Base-by-base conservation (phyloP, 345 rosid species). In the Aquilaria yunnanensis region DNA sequence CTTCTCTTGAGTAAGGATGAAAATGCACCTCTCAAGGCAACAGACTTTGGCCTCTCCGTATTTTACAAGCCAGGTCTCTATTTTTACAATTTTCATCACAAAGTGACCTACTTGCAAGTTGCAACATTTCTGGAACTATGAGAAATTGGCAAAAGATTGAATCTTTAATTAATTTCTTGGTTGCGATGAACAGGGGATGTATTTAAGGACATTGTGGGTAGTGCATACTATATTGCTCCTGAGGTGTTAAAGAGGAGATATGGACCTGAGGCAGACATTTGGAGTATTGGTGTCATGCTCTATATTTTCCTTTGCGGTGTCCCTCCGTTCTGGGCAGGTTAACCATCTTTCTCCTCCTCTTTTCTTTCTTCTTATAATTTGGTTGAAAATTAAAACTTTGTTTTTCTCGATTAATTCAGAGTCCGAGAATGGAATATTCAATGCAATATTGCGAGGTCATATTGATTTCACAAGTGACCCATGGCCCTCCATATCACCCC, bases 291-390 rank as follows among this genome's bases (percentile, higher is more conserved):
- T 3, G 96, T 89, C 57, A 92, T 92, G 96, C 75, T 92, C 56
- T 92, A 85, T 69, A 92, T 92, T 77, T 97, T 92, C 75, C 78
- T 92, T 13, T 74, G 74, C 30, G 98, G 98, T 69, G 97, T 89
- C 79, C 98, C 98, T 61, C 97, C 97, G 37, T 92, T 92, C 45
- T 92, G 98, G 98, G 97, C 93, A 32, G 98, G 98, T 85, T 75
- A 47, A 32, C 65, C 10, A 29, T 5, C 14, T 46, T 23, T 47
- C 7, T 13, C 47, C 31, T n/a, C 14, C 32, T 8, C 37, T 60
- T 50, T 57, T 13, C 6, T 2, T 12, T 30, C 32, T 46, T 6
- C 54, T 47, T 50, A 45, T 33, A 37, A 5, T 37, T 37, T 37
- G 8, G 43, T 51, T 12, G 23, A 12, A 52, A 47, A 37, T 12